Evolutionary conservation across 2,329 filamentous ascomycete genomes (phyloP), one percentile per base, ranked within the genome.

Genomic region (Neospermospora avenae): DNA sequence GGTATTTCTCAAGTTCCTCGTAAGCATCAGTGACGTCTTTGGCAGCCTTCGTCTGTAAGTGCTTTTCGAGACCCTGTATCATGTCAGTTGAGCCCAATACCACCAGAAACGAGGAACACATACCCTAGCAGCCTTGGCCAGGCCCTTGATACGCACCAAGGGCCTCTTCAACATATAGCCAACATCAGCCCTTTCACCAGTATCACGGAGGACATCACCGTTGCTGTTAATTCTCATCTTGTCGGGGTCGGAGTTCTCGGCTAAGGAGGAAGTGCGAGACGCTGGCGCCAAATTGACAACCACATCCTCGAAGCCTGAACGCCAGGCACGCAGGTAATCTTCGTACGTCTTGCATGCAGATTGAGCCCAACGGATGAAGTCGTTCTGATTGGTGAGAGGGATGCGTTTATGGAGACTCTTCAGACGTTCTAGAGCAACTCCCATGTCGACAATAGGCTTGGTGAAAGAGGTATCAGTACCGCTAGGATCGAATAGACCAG

Each of bases 361-460:
- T 58, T 91, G 84, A 1, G 93, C 89, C 95, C 95, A 99, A 42
- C 81, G 81, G 10, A 96, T 79, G 55, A 99, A 81, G 14, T 84
- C 82, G 59, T 89, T 83, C 1, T 89, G 77, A 65, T 95, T 86
- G 22, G 86, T 81, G 54, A 89, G 79, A 0, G 93, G 92, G 16
- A 96, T 89, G 57, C 88, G 86, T 70, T 85, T 89, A 76, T 99
- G 95, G 39, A 90, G 78, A 24, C 83, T 85, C 73, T 88, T 92
- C 51, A 99, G 77, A 68, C 91, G 88, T 74, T 98, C 93, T 4
- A 99, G 80, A 3, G 89, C 87, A 58, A 97, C 83, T 7, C 95
- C 95, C 93, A 99, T 98, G 68, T 91, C 87, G 45, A 98, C 86
- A 57, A 99, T 96, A 0, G 93, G 90, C 73, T 91, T 90, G 14